Percentiles rank a stretch among this genome's conserved stretches.
Conservation (phyloP, 164 flowering plant genomes). For the Vitis rupestris region DNA sequence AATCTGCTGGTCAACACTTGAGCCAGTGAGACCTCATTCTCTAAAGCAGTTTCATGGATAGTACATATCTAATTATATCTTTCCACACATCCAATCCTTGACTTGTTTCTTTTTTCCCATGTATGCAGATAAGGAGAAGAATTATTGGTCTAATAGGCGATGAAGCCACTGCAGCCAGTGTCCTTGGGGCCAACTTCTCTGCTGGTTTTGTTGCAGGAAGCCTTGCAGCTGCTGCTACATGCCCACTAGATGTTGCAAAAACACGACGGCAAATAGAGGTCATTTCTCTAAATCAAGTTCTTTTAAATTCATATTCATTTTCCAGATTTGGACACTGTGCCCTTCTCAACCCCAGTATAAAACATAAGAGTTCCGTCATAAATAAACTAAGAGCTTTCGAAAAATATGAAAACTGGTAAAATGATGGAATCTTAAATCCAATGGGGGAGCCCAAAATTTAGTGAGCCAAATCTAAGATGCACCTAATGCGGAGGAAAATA, state of each 20-base stretch:
- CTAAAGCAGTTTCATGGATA: constrained; percentile 1
- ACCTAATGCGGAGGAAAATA: too few relatives aligned
- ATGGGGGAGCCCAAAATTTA: too few relatives aligned
- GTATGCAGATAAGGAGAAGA: constrained; percentile 58
- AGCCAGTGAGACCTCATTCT: constrained; percentile 58
- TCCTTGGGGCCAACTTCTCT: constrained; percentile 81
- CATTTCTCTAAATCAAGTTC: not conserved
- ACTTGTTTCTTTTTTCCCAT: not conserved
- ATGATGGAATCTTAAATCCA: too few relatives aligned
- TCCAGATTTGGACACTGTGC: not conserved
- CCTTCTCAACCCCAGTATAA: not conserved
- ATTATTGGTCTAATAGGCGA: constrained; percentile 58
- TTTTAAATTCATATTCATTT: not conserved
- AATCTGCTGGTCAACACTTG: constrained; percentile 96
- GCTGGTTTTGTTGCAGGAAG: constrained; percentile 94
- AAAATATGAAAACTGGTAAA: too few relatives aligned
- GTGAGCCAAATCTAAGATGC: too few relatives aligned
- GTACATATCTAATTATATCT: too few relatives aligned
- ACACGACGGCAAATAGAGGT: constrained; percentile 97
- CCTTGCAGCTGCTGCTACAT: constrained; percentile 93
- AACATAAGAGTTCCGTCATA: too few relatives aligned
- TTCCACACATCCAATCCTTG: not conserved
- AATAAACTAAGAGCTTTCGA: too few relatives aligned
- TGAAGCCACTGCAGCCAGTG: constrained; percentile 50
- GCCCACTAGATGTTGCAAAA: constrained; percentile 96